Evolutionary conservation across 1,139 yeast genomes (phyloP).

Genomic region (Scheffersomyces insectosa): DNA sequence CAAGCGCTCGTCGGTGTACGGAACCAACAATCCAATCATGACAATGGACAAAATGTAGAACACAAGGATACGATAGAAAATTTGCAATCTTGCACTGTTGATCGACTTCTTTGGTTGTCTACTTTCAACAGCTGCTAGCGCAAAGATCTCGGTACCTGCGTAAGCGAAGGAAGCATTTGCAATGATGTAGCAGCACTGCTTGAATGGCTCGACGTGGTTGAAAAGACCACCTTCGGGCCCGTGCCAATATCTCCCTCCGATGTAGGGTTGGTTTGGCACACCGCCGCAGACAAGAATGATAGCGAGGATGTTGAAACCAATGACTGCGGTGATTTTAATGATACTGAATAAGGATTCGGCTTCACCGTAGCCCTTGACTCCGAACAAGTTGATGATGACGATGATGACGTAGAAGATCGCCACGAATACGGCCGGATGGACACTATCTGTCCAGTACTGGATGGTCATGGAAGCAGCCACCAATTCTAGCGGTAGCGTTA

Average conservation of each 20-base stretch:
- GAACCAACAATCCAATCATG: slow-evolving; percentile 57
- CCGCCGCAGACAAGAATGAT: slow-evolving; percentile 35
- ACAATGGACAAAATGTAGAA: slow-evolving; percentile 36
- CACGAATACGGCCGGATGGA: slow-evolving; percentile 33
- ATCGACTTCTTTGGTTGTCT: slow-evolving; percentile 34
- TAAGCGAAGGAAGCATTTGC: slow-evolving; percentile 28
- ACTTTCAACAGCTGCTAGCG: slow-evolving; percentile 37
- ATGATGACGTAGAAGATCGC: slow-evolving; percentile 32
- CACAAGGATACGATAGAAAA: slow-evolving; percentile 34
- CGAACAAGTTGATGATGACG: slow-evolving; percentile 31
- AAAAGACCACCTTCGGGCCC: slow-evolving; percentile 33
- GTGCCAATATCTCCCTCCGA: slow-evolving; percentile 37
- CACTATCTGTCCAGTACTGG: slow-evolving; percentile 26
- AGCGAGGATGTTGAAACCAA: slow-evolving; percentile 33
- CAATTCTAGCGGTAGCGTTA: slow-evolving; percentile 39
- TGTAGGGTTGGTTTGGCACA: slow-evolving; percentile 26
- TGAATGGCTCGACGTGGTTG: slow-evolving; percentile 26
- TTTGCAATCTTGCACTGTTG: slow-evolving; percentile 37
- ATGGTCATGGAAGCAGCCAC: slow-evolving; percentile 42
- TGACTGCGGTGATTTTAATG: slow-evolving; percentile 32
- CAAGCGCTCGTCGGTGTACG: slow-evolving; percentile 52
- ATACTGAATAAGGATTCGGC: slow-evolving; percentile 32
- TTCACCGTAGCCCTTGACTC: slow-evolving; percentile 40
- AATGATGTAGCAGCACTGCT: slow-evolving; percentile 24
- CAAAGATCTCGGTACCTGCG: slow-evolving; percentile 32